Percentiles rank a stretch among this genome's conserved stretches.
phyloP scores from a whole-genome alignment of 164 flowering plant genomes.

The Tinospora cordifolia region DNA sequence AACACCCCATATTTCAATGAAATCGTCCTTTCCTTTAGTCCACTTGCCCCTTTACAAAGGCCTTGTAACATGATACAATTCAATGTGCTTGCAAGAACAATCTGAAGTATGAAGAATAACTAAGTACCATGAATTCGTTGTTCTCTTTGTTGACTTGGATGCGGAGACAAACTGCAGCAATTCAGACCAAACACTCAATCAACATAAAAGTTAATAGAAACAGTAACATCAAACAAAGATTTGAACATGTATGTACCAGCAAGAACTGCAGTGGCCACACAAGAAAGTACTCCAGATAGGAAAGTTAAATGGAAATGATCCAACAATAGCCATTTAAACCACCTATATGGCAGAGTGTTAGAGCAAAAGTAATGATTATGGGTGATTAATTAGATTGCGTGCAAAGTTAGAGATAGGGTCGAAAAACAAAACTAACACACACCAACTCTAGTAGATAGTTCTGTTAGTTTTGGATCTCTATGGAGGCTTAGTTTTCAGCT shows the following conservation, averaged over 20 bases:
- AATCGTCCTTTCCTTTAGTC: too few species aligned
- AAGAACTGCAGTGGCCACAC: conserved; percentile 92
- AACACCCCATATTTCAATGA: too few species aligned
- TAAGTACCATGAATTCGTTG: conserved; percentile 93
- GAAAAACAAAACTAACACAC: too few species aligned
- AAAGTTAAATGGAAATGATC: conserved; percentile 98
- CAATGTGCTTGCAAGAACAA: too few species aligned
- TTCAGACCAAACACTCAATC: neutral
- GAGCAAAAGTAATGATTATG: too few species aligned
- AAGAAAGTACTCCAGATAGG: conserved; percentile 92
- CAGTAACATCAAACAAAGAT: neutral
- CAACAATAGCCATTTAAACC: conserved; percentile 90
- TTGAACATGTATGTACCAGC: conserved; percentile 45
- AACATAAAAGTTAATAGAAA: neutral
- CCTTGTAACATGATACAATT: too few species aligned
- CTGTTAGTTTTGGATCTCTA: too few species aligned
- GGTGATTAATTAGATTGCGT: too few species aligned
- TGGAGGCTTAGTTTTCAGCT: too few species aligned
- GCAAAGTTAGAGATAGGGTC: too few species aligned
- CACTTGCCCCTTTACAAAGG: too few species aligned
- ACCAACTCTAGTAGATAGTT: too few species aligned
- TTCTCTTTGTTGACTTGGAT: conserved; percentile 98
- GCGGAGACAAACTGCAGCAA: conserved; percentile 76
- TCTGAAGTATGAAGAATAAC: neutral
- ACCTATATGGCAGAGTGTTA: conserved; percentile 43